Conservation (phyloP, 257 asterid genomes). For the Sherardia arvensis region DNA sequence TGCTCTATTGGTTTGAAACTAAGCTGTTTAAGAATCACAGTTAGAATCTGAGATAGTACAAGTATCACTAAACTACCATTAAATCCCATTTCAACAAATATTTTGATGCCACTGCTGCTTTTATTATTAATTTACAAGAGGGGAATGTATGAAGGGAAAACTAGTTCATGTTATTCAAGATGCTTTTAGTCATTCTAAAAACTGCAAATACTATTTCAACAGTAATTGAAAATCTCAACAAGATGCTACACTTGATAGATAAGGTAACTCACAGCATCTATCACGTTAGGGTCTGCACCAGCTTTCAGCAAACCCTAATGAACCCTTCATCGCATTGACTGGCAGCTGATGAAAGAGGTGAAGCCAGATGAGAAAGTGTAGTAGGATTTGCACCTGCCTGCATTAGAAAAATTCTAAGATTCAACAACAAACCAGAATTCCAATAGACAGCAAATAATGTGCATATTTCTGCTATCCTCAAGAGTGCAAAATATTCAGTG, state of each 20-base stretch:
- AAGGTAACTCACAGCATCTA: not conserved
- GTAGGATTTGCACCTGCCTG: conserved; percentile 13
- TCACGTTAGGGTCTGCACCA: conserved; percentile 6
- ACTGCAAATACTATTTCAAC: not conserved
- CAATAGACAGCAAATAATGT: no score
- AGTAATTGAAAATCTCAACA: not conserved
- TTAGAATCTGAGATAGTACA: not conserved
- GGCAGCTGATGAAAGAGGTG: conserved; percentile 10
- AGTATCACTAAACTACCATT: not conserved
- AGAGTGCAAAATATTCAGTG: no score
- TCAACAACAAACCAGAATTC: not conserved
- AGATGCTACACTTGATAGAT: no score
- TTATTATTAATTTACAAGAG: no score
- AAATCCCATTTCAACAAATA: not conserved
- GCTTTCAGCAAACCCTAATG: not conserved
- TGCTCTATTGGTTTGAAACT: conserved; percentile 12
- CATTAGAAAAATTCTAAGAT: not conserved
- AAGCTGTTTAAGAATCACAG: not conserved
- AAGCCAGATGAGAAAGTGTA: not conserved
- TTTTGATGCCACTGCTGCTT: no score
- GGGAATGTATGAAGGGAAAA: no score
- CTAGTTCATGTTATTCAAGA: no score
- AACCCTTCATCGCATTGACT: not conserved
- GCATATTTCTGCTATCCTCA: no score
- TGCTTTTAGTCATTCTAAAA: no score